Percentiles rank a stretch among this genome's conserved stretches.
phyloP scores from a whole-genome alignment of 2,329 filamentous ascomycete genomes.

The Dactylellina cionopaga region DNA sequence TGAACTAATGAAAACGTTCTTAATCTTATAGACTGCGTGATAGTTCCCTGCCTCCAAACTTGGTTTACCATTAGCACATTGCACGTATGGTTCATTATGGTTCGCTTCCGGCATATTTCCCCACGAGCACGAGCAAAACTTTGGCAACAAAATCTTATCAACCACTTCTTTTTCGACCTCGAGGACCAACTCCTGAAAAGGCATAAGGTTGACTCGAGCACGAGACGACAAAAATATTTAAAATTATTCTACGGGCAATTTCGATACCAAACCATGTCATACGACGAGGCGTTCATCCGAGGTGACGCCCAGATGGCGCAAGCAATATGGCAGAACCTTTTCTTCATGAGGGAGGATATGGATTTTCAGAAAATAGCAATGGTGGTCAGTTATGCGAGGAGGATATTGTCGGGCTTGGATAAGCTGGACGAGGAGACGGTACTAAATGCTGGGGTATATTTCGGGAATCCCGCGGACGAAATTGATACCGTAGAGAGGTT shows the following conservation, averaged over 20 bases:
- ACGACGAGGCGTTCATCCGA: conserved; percentile 81
- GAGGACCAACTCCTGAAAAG: conserved; percentile 83
- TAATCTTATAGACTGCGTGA: conserved; percentile 79
- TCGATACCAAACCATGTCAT: conserved; percentile 84
- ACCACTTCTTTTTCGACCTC: conserved; percentile 93
- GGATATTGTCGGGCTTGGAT: conserved; percentile 68
- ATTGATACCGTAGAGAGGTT: conserved; percentile 60
- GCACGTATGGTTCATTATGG: conserved; percentile 91
- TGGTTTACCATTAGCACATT: conserved; percentile 97
- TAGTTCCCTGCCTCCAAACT: conserved; percentile 88
- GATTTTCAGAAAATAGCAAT: conserved; percentile 70
- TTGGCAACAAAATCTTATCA: conserved; percentile 88
- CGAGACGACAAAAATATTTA: conserved; percentile 72
- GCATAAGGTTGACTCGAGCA: conserved; percentile 68
- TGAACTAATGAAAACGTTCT: too few relatives aligned
- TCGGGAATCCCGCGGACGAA: conserved; percentile 63
- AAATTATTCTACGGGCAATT: conserved; percentile 95
- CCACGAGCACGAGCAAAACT: conserved; percentile 51
- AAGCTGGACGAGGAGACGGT: conserved; percentile 66
- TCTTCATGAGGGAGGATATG: conserved; percentile 75
- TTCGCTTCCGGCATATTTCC: conserved; percentile 59
- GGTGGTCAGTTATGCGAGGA: conserved; percentile 72
- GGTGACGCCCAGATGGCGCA: conserved; percentile 80
- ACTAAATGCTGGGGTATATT: conserved; percentile 64
- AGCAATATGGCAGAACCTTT: conserved; percentile 93